A percentile compares a stretch with the other conserved stretches of the same genome.
Evolutionary conservation across 2,329 filamentous ascomycete species (phyloP).

Genomic region (Talaromyces sp.): DNA sequence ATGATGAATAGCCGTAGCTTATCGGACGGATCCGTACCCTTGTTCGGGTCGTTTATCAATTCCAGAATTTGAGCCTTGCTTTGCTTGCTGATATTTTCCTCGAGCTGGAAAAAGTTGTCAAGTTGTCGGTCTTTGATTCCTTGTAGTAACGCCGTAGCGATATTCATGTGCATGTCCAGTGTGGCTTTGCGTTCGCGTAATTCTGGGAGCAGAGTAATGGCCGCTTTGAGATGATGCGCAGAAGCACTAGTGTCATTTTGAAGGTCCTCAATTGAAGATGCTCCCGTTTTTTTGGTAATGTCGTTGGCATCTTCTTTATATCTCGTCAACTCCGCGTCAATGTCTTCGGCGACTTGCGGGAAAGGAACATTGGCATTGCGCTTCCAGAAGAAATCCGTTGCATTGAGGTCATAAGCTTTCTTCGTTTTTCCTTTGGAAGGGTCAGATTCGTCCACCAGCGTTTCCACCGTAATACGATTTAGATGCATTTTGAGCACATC

Average conservation of each 20-base stretch:
- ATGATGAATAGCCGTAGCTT: slow-evolving; percentile 94
- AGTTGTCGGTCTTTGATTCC: slow-evolving; percentile 93
- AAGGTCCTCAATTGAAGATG: slow-evolving; percentile 85
- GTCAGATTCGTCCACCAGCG: slow-evolving; percentile 70
- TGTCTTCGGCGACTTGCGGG: slow-evolving; percentile 92
- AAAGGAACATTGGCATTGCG: slow-evolving; percentile 89
- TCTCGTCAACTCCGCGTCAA: slow-evolving; percentile 84
- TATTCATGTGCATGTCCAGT: slow-evolving; percentile 99
- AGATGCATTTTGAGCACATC: slow-evolving; percentile 74
- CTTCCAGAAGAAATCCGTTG: slow-evolving; percentile 94
- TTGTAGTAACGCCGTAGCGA: slow-evolving; percentile 69
- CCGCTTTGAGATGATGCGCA: slow-evolving; percentile 90
- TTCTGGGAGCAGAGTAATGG: slow-evolving; percentile 87
- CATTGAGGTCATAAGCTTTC: slow-evolving; percentile 81
- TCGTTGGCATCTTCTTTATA: slow-evolving; percentile 95
- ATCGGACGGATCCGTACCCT: slow-evolving; percentile 78
- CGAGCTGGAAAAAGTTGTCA: slow-evolving; percentile 92
- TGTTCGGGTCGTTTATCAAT: slow-evolving; percentile 71
- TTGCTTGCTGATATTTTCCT: slow-evolving; percentile 88
- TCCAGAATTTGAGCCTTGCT: slow-evolving; percentile 85
- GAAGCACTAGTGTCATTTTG: slow-evolving; percentile 84
- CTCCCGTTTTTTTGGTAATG: slow-evolving; percentile 91
- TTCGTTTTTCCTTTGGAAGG: slow-evolving; percentile 71
- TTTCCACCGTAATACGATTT: slow-evolving; percentile 90
- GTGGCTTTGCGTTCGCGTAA: slow-evolving; percentile 86